Evolutionary conservation across 768 basidiomycete species (phyloP).

Genomic region (Lepiota subincarnata): DNA sequence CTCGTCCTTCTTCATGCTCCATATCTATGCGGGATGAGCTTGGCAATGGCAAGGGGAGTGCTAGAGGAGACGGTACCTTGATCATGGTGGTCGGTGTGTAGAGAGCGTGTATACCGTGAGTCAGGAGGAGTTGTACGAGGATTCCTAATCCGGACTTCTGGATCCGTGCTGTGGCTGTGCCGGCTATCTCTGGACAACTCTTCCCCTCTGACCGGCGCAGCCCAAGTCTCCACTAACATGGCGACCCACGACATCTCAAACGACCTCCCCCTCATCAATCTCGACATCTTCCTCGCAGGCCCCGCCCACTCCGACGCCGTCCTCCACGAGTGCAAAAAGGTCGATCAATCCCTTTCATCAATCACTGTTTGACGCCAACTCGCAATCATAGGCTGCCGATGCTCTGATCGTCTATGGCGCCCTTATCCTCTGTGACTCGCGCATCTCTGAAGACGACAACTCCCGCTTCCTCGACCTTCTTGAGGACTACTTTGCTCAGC

Average conservation of each 20-base stretch:
- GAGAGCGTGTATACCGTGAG: conserved; percentile 27
- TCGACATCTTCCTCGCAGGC: conserved; percentile 63
- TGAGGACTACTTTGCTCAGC: conserved; percentile 91
- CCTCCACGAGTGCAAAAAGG: conserved; percentile 64
- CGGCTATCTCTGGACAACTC: conserved; percentile 11
- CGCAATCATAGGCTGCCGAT: conserved; percentile 57
- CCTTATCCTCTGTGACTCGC: conserved; percentile 78
- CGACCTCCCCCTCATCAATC: conserved; percentile 70
- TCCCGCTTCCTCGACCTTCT: conserved; percentile 78
- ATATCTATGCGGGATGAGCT: conserved; percentile 59
- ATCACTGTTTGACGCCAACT: not conserved
- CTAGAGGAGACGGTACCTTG: conserved; percentile 29
- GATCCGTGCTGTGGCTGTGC: conserved; percentile 20
- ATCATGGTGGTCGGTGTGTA: conserved; percentile 37
- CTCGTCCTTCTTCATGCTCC: conserved; percentile 99
- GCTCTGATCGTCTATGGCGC: conserved; percentile 85
- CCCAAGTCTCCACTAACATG: too few relatives aligned
- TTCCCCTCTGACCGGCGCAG: not conserved
- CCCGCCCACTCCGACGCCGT: conserved; percentile 43
- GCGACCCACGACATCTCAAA: conserved; percentile 36
- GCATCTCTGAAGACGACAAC: conserved; percentile 83
- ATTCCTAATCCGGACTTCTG: conserved; percentile 22
- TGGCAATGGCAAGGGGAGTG: not conserved
- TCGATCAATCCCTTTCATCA: conserved; percentile 16
- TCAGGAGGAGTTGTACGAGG: conserved; percentile 26